A percentile compares a stretch with the other conserved stretches of the same genome.
Conservation (phyloP, 306 rosid species). For the Vigna unguiculata region DNA sequence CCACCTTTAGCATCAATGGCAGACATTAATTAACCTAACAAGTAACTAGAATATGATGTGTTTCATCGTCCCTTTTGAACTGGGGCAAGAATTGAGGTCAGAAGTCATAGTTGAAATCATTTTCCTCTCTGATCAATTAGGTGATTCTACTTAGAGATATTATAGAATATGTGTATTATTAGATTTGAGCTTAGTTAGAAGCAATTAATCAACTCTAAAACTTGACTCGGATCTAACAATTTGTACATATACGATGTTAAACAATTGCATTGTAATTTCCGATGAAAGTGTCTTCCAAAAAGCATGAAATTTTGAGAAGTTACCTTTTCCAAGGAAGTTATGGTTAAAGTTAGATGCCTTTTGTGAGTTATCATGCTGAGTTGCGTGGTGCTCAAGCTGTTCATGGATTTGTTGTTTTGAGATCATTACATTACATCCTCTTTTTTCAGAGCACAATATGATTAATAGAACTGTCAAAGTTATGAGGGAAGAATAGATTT, state of each 20-base stretch:
- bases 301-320: background rate
- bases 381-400: constrained; percentile 15
- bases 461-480: constrained; percentile 8
- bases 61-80: constrained; percentile 3
- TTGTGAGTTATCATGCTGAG: constrained; percentile 1
- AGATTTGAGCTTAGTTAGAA: too few relatives aligned
- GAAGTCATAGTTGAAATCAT: constrained; percentile 13
- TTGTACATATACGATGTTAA: constrained; percentile 2
- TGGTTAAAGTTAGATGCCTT: constrained; percentile 7
- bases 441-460: background rate
- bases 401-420: background rate
- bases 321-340: constrained; percentile 1
- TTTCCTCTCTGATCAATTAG: background rate
- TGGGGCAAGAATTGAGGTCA: constrained; percentile 16
- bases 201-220: too few relatives aligned
- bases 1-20: constrained; percentile 12
- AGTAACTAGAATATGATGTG: constrained; percentile 1
- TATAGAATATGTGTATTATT: constrained; percentile 1
- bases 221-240: too few relatives aligned
- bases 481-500: background rate
- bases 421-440: background rate
- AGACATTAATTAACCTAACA: background rate
- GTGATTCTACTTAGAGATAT: background rate
- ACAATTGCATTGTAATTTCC: constrained; percentile 8
- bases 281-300: background rate